Evolutionary conservation across 2,329 filamentous ascomycete species (phyloP).

Genomic region (Setomelanomma holmii): DNA sequence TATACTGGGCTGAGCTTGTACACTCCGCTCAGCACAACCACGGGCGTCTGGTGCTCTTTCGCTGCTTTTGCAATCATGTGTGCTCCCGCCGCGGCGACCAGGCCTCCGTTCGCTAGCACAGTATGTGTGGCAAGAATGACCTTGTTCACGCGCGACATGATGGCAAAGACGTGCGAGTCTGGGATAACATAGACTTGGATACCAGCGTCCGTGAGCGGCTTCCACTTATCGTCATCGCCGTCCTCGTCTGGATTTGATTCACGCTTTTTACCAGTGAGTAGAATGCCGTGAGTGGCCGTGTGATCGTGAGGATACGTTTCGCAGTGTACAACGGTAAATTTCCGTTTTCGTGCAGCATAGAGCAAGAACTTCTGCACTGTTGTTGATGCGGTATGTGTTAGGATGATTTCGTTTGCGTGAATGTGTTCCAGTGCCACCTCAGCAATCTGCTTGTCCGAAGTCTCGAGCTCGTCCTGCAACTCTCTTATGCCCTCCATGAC

Average conservation of each 20-base stretch:
- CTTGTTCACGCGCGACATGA: constrained; percentile 96
- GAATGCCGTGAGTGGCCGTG: constrained; percentile 66
- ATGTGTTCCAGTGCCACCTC: constrained; percentile 89
- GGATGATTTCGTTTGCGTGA: constrained; percentile 88
- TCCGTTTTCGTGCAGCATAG: constrained; percentile 85
- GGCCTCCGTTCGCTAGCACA: constrained; percentile 85
- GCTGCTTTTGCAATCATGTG: constrained; percentile 84
- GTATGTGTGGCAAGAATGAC: constrained; percentile 89
- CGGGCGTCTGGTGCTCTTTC: constrained; percentile 79
- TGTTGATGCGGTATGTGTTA: constrained; percentile 84
- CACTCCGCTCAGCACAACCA: constrained; percentile 87
- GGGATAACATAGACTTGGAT: constrained; percentile 84
- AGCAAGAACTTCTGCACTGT: constrained; percentile 91
- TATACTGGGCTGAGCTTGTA: constrained; percentile 94
- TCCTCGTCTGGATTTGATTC: constrained; percentile 57
- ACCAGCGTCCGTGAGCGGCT: constrained; percentile 77
- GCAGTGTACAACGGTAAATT: constrained; percentile 88
- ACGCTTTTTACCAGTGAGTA: constrained; percentile 62
- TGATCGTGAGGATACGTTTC: constrained; percentile 76
- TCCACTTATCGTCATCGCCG: constrained; percentile 67
- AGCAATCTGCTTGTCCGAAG: constrained; percentile 92
- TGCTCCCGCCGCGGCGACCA: constrained; percentile 85
- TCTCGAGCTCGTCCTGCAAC: constrained; percentile 92
- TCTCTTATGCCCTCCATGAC: constrained; percentile 94
- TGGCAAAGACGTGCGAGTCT: constrained; percentile 85